phyloP scores from a whole-genome alignment of 164 flowering plant species.

The Annona squamosa region DNA sequence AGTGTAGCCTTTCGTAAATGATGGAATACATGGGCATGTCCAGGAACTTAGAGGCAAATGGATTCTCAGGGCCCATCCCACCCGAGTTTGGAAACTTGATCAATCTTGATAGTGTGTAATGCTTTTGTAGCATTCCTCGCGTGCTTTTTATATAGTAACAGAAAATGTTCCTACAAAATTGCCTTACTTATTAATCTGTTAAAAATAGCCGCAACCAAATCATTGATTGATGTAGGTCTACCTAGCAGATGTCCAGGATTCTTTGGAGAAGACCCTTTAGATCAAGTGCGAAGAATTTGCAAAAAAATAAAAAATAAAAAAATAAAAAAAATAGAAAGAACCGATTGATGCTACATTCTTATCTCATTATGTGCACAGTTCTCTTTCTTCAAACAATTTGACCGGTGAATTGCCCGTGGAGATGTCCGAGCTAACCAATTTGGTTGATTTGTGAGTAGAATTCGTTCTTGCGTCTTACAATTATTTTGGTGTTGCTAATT shows the following conservation, averaged over 20 bases:
- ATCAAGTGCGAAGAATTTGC: background rate
- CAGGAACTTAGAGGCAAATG: slow-evolving; percentile 31
- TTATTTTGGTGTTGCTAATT: background rate
- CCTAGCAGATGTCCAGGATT: background rate
- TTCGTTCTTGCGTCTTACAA: background rate
- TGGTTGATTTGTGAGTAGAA: slow-evolving; percentile 15
- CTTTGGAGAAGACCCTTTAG: background rate
- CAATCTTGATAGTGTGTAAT: slow-evolving; percentile 23
- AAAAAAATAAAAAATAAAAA: too few relatives aligned
- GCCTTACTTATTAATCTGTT: background rate
- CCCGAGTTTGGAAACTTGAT: slow-evolving; percentile 29
- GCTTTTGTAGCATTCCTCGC: background rate
- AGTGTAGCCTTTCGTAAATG: background rate
- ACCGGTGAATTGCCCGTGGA: slow-evolving; percentile 19
- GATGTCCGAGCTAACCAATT: slow-evolving; percentile 13
- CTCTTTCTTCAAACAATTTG: slow-evolving; percentile 19
- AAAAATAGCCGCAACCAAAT: background rate
- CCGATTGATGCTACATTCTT: background rate
- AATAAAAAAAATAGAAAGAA: too few relatives aligned
- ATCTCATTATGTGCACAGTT: slow-evolving; percentile 13
- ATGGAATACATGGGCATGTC: background rate
- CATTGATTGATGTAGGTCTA: background rate
- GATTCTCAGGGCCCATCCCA: slow-evolving; percentile 28
- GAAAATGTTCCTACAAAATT: too few relatives aligned
- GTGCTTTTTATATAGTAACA: background rate